phyloP scores from a whole-genome alignment of 768 basidiomycete genomes.

The Grammothele lineata region DNA sequence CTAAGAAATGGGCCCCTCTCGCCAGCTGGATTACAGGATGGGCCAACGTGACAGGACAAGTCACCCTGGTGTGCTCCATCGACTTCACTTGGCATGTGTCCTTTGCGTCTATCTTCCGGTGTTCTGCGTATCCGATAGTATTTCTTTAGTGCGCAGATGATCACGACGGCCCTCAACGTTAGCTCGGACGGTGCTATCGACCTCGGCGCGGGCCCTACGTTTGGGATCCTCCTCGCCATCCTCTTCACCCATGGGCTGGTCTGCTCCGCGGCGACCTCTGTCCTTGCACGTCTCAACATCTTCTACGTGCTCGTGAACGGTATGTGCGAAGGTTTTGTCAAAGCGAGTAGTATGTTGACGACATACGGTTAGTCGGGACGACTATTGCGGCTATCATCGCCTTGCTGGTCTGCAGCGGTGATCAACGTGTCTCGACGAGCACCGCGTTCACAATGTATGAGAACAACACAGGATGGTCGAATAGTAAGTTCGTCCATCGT shows the following conservation, averaged over 20 bases:
- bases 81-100: constrained; percentile 57
- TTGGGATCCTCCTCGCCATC: constrained; percentile 62
- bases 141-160: constrained; percentile 61
- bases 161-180: constrained; percentile 65
- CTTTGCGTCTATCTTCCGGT: too few species aligned
- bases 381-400: constrained; percentile 58
- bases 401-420: constrained; percentile 52
- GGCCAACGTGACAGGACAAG: constrained; percentile 72
- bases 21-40: constrained; percentile 68
- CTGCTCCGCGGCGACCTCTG: constrained; percentile 63
- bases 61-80: constrained; percentile 70
- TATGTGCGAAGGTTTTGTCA: too few species aligned
- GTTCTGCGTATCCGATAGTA: too few species aligned
- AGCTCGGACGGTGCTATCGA: constrained; percentile 47
- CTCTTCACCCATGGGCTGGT: constrained; percentile 64
- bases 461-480: constrained; percentile 66
- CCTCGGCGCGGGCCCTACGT: constrained; percentile 58
- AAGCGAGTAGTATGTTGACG: too few species aligned
- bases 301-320: constrained; percentile 65
- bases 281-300: constrained; percentile 65
- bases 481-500: constrained; percentile 37
- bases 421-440: constrained; percentile 54
- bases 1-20: constrained; percentile 53
- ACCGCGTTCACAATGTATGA: constrained; percentile 69
- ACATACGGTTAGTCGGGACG: constrained; percentile 43